Evolutionary conservation across 768 basidiomycete species (phyloP).

Genomic region (Termitomyces sp.): DNA sequence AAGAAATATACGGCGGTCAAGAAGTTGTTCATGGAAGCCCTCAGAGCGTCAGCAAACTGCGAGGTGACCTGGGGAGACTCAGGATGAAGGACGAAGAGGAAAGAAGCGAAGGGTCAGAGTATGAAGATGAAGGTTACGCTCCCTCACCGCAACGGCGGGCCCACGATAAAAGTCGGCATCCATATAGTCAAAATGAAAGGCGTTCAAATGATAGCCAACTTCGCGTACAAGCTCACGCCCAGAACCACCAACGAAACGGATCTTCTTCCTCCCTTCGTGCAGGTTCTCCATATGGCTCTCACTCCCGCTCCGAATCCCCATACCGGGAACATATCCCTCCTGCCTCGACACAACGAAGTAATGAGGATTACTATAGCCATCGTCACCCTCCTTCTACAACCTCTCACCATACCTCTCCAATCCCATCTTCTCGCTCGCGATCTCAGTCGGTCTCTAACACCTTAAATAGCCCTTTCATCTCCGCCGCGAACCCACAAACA

Average conservation of each 20-base stretch:
- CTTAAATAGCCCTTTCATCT: constrained; percentile 68
- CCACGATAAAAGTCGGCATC: constrained; percentile 33
- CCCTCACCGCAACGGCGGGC: constrained; percentile 37
- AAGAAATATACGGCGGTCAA: constrained; percentile 40
- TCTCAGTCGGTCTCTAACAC: constrained; percentile 57
- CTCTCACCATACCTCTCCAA: constrained; percentile 50
- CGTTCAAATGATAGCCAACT: constrained; percentile 37
- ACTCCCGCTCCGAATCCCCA: constrained; percentile 42
- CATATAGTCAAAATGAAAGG: constrained; percentile 35
- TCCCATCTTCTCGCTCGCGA: constrained; percentile 52
- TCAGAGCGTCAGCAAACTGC: constrained; percentile 35
- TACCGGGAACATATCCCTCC: constrained; percentile 30
- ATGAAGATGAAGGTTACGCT: constrained; percentile 56
- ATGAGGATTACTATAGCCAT: constrained; percentile 22
- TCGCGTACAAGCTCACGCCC: constrained; percentile 38
- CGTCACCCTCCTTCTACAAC: constrained; percentile 29
- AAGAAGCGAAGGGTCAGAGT: constrained; percentile 63
- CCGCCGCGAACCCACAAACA: constrained; percentile 72
- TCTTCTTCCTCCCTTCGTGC: constrained; percentile 46
- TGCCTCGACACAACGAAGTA: constrained; percentile 20
- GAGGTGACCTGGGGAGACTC: constrained; percentile 49
- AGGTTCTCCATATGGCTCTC: constrained; percentile 31
- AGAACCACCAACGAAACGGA: constrained; percentile 49
- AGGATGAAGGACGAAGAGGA: constrained; percentile 41
- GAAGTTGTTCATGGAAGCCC: background rate